Conservation (phyloP, 2,329 filamentous ascomycete species). For the Xenoacremonium recifei region DNA sequence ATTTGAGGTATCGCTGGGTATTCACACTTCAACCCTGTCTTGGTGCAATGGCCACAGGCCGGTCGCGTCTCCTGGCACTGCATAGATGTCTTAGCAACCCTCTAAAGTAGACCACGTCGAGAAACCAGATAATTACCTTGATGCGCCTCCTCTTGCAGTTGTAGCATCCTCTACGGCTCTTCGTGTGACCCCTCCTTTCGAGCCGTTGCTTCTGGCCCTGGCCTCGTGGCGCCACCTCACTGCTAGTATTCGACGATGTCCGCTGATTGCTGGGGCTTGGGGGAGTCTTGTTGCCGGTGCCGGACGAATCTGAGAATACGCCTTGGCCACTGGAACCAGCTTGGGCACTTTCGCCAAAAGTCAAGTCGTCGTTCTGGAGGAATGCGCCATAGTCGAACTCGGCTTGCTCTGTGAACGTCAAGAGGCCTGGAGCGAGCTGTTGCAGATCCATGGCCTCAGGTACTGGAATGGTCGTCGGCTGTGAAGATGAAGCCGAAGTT, state of each 20-base stretch:
- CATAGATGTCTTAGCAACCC: constrained; percentile 10
- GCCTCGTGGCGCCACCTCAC: constrained; percentile 13
- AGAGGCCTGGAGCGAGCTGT: constrained; percentile 23
- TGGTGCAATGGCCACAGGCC: constrained; percentile 61
- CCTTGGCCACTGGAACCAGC: constrained; percentile 10
- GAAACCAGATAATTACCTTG: constrained; percentile 43
- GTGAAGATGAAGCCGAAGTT: not conserved
- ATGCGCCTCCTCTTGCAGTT: constrained; percentile 67
- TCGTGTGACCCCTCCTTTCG: constrained; percentile 63
- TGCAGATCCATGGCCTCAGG: constrained; percentile 29
- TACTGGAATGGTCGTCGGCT: not conserved
- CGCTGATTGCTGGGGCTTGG: constrained; percentile 22
- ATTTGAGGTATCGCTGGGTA: constrained; percentile 55
- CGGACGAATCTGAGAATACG: constrained; percentile 28
- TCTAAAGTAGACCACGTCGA: not conserved
- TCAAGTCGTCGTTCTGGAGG: constrained; percentile 29
- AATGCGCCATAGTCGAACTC: constrained; percentile 41
- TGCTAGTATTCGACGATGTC: constrained; percentile 19
- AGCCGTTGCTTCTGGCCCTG: constrained; percentile 33
- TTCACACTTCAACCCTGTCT: constrained; percentile 61
- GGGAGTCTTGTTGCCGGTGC: constrained; percentile 29
- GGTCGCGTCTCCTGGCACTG: constrained; percentile 67
- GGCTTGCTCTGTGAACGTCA: constrained; percentile 28
- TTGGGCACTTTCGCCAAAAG: constrained; percentile 17
- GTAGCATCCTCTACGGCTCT: constrained; percentile 64